Evolutionary conservation across 768 basidiomycete genomes (phyloP).

Genomic region (Russula brevipes): DNA sequence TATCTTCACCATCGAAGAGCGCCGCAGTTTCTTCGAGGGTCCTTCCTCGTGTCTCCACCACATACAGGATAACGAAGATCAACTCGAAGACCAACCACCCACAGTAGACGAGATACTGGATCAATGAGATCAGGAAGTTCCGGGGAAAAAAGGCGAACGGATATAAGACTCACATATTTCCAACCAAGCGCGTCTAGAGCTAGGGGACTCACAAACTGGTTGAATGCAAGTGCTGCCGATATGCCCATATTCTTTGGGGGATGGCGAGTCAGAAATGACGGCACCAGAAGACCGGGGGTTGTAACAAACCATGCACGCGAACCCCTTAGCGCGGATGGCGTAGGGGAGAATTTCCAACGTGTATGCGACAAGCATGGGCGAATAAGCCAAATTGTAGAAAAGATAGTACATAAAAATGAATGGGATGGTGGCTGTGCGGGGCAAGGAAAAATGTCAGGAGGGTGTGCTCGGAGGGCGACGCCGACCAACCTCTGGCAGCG

Average conservation of each 20-base stretch:
- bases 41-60: conserved; percentile 62
- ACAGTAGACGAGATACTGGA: conserved; percentile 52
- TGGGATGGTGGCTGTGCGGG: conserved; percentile 52
- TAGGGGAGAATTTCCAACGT: conserved; percentile 78
- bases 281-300: neutral
- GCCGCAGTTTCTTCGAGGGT: conserved; percentile 72
- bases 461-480: neutral
- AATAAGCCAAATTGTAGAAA: conserved; percentile 67
- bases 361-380: conserved; percentile 60
- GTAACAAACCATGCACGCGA: conserved; percentile 59
- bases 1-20: conserved; percentile 61
- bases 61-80: conserved; percentile 47
- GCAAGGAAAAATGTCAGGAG: neutral
- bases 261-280: neutral
- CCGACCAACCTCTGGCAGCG: conserved; percentile 28
- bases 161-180: conserved; percentile 34
- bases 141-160: neutral
- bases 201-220: conserved; percentile 75
- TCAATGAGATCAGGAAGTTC: conserved; percentile 19
- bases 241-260: conserved; percentile 51
- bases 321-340: conserved; percentile 73
- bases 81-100: conserved; percentile 63
- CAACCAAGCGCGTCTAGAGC: conserved; percentile 49
- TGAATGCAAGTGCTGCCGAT: conserved; percentile 66
- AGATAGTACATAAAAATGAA: conserved; percentile 57